Conservation (phyloP, 2,329 filamentous ascomycete genomes). For the Calonectria pauciramosa region DNA sequence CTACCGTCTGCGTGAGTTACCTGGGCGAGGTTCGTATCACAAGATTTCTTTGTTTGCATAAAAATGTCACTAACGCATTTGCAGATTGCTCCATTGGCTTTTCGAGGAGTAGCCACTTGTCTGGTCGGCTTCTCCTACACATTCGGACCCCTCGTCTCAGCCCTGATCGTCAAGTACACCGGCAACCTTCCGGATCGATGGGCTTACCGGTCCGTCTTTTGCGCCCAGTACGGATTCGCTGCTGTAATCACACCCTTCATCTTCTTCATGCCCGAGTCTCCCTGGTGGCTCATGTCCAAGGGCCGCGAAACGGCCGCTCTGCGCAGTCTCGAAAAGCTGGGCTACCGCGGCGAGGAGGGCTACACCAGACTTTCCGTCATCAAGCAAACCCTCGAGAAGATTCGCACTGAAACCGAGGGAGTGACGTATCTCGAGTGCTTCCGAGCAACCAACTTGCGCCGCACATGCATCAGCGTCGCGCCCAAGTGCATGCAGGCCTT, state of each 20-base stretch:
- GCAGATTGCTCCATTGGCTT: conserved; percentile 45
- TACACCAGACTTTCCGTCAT: conserved; percentile 46
- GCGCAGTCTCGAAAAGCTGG: conserved; percentile 50
- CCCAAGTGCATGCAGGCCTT: conserved; percentile 53
- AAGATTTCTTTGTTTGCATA: not conserved
- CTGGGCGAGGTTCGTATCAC: conserved; percentile 47
- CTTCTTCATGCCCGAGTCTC: conserved; percentile 58
- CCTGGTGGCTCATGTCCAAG: conserved; percentile 55
- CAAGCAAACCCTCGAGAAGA: conserved; percentile 50
- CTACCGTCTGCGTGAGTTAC: conserved; percentile 46
- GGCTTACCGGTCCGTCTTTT: conserved; percentile 52
- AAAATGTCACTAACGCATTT: not conserved
- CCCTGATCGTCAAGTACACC: conserved; percentile 50
- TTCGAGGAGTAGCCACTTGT: conserved; percentile 47
- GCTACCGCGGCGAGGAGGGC: conserved; percentile 44
- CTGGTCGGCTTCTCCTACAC: conserved; percentile 47
- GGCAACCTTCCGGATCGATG: conserved; percentile 45
- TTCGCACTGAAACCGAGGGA: conserved; percentile 52
- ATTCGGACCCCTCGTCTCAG: conserved; percentile 48
- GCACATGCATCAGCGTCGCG: conserved; percentile 55
- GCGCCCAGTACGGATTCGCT: conserved; percentile 51
- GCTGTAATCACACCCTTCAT: conserved; percentile 46
- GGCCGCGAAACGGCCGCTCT: conserved; percentile 51
- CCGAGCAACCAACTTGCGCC: conserved; percentile 52
- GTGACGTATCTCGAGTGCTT: conserved; percentile 57